These are phyloP conservation scores for Candida xiaguanensis DNA, from an alignment of 805 yeast genomes.

Conservation along the genomic window DNA sequence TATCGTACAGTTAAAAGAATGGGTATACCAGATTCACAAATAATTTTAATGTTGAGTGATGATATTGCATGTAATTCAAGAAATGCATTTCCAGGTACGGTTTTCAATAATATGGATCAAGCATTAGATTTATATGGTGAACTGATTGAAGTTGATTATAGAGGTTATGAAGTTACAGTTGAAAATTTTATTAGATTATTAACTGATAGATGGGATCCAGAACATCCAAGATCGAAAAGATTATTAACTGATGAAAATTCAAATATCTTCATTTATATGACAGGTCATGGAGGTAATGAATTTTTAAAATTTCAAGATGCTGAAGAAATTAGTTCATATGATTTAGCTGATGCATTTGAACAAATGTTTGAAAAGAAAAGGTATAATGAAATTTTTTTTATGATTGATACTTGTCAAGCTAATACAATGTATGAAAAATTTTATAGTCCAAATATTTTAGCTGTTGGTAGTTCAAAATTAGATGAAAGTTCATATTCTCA, in stretches of 20 bases:
- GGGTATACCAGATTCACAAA: slow-evolving; percentile 97
- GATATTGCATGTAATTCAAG: slow-evolving; percentile 97
- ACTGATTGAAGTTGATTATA: slow-evolving; percentile 89
- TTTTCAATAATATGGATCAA: slow-evolving; percentile 89
- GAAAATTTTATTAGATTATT: slow-evolving; percentile 89
- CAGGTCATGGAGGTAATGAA: slow-evolving; percentile 99
- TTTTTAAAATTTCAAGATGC: slow-evolving; percentile 97
- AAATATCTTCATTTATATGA: slow-evolving; percentile 89
- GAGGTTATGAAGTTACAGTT: slow-evolving; percentile 98
- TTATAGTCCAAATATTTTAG: slow-evolving; percentile 86
- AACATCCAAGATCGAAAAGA: slow-evolving; percentile 90
- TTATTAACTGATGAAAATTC: slow-evolving; percentile 90
- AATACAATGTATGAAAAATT: slow-evolving; percentile 94
- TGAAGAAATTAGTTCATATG: slow-evolving; percentile 93
- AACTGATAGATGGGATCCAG: slow-evolving; percentile 94
- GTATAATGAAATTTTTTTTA: slow-evolving; percentile 91
- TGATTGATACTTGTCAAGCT: slow-evolving; percentile 99
- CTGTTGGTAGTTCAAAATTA: slow-evolving; percentile 85
- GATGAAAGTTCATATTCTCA: slow-evolving; percentile 94
- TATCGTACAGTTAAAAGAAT: slow-evolving; percentile 93
- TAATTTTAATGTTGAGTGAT: slow-evolving; percentile 92
- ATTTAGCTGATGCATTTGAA: slow-evolving; percentile 93
- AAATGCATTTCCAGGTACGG: slow-evolving; percentile 93
- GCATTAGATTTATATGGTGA: slow-evolving; percentile 92
- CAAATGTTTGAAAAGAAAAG: slow-evolving; percentile 96